Base-by-base conservation (phyloP, 352 stramenopile genomes). In the Pythium insidiosum region DNA sequence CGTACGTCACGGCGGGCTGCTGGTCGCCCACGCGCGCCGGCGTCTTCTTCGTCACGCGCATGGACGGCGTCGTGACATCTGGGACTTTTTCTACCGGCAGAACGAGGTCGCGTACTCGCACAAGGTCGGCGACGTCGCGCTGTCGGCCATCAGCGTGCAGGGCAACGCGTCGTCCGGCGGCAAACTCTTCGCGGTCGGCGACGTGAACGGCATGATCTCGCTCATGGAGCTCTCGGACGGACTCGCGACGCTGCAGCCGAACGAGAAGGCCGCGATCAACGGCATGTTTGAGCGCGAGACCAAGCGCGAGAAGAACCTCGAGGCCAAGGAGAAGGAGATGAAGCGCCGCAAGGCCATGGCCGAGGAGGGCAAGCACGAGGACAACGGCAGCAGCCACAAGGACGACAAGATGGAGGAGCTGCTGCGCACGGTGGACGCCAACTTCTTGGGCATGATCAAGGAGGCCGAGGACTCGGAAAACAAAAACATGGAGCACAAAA, bases 41-140 rank as follows among this genome's bases (percentile, higher is more conserved):
- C 6, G 92, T 98, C 19, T 98, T 98, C 65, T 98, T 97, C 55
- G 88, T 98, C 36, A 97, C 94, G 42, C 77, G 94, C 38, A 96
- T 96, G 83, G 95, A 98, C 61, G 95, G 95, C 43, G 90, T 97
- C n/a, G 77, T 98, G 93, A 98, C 63, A 84, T 98, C 31, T 98
- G 95, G 95, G 95, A 98, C 61, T 97, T 97, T 51, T 97, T 97
- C 61, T 97, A 98, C 58, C 87, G 88, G 5, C 95, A 98, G 60
- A 98, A 97, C 63, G 95, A 98, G 56, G 84, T 97, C 38, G 95
- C 91, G 16, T 98, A 98, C 65, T 96, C 80, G 33, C 94, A 98
- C 72, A 98, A 98, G 64, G 91, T 98, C 30, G 83, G 92, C 25
- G 87, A 97, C 45, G 70, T 81, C 16, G 66, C 82, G 35, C 77